Percentiles rank a stretch among this genome's conserved stretches.
These are phyloP conservation scores for Trichosporon sp. DNA, from an alignment of 1,284 basidiomycete genomes.

Conservation along the genomic window DNA sequence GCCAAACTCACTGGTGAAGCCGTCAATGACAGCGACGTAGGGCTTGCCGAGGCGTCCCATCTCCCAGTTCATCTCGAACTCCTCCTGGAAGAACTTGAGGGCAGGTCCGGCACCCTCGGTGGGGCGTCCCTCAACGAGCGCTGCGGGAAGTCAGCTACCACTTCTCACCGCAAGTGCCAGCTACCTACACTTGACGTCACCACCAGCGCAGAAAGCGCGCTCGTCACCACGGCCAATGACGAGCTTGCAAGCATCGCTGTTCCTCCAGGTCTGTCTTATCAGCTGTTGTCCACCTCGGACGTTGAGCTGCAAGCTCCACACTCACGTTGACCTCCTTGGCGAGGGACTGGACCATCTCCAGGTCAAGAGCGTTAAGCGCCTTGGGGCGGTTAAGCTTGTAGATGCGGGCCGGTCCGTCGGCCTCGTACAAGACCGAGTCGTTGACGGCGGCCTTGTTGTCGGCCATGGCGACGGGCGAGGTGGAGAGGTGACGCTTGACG, in stretches of 20 bases:
- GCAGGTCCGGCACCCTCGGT: conserved; percentile 52
- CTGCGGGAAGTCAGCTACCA: background rate
- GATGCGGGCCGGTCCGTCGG: conserved; percentile 23
- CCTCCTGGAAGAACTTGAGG: conserved; percentile 80
- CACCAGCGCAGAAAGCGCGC: conserved; percentile 87
- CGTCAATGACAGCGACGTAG: conserved; percentile 85
- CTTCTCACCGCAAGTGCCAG: background rate
- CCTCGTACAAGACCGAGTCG: conserved; percentile 26
- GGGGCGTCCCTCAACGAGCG: conserved; percentile 18
- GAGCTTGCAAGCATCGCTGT: conserved; percentile 65
- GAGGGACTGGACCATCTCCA: conserved; percentile 72
- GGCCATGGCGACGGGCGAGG: conserved; percentile 16
- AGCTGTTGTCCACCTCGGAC: background rate
- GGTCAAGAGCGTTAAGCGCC: conserved; percentile 82
- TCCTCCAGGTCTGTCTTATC: conserved; percentile 64
- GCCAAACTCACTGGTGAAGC: conserved; percentile 69
- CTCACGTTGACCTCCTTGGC: conserved; percentile 49
- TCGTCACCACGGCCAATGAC: conserved; percentile 73
- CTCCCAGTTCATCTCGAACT: conserved; percentile 87
- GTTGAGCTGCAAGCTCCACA: background rate
- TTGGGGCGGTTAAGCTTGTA: conserved; percentile 61
- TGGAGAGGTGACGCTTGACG: conserved; percentile 31
- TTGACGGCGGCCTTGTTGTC: conserved; percentile 7
- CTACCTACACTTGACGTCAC: conserved; percentile 62
- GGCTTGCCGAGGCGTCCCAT: conserved; percentile 75